Evolutionary conservation across 2,329 filamentous ascomycete species (phyloP).

Genomic region (Alternaria brassicae): DNA sequence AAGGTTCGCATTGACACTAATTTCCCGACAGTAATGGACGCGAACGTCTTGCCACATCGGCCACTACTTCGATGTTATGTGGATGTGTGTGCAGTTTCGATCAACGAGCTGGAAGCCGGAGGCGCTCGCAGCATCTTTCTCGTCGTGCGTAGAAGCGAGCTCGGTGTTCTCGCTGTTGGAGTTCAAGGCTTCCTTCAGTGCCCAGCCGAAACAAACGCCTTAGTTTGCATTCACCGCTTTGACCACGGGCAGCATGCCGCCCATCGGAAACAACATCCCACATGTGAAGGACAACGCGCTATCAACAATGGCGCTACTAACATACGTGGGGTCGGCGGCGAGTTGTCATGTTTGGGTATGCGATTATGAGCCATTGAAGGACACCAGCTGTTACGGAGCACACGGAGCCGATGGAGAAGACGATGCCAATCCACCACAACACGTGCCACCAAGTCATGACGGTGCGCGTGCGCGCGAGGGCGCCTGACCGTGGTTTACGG

Average conservation of each 20-base stretch:
- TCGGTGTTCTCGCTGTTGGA: not conserved
- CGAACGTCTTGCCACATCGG: not conserved
- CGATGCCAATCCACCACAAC: not conserved
- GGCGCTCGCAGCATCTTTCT: not conserved
- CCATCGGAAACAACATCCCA: not conserved
- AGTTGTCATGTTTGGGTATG: not conserved
- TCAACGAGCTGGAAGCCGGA: not conserved
- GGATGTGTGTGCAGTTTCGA: not conserved
- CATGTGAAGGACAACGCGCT: not conserved
- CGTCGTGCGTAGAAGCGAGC: not conserved
- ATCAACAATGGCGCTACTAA: not conserved
- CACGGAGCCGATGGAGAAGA: not conserved
- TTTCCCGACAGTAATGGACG: not conserved
- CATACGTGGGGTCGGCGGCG: not conserved
- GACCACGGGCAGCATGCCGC: not conserved
- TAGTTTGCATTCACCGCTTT: slow-evolving; percentile 4
- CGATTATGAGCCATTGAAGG: not conserved
- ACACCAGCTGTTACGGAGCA: not conserved
- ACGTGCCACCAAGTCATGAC: slow-evolving; percentile 1
- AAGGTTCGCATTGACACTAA: not conserved
- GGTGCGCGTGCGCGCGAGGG: not conserved
- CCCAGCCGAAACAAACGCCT: slow-evolving; percentile 4
- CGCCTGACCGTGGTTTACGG: not conserved
- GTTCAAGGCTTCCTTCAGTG: not conserved
- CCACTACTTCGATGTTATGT: not conserved